Percentiles rank a stretch among this genome's conserved stretches.
These are phyloP conservation scores for Hemerocallis citrina DNA, from an alignment of 106 monocot species.

Conservation along the genomic window DNA sequence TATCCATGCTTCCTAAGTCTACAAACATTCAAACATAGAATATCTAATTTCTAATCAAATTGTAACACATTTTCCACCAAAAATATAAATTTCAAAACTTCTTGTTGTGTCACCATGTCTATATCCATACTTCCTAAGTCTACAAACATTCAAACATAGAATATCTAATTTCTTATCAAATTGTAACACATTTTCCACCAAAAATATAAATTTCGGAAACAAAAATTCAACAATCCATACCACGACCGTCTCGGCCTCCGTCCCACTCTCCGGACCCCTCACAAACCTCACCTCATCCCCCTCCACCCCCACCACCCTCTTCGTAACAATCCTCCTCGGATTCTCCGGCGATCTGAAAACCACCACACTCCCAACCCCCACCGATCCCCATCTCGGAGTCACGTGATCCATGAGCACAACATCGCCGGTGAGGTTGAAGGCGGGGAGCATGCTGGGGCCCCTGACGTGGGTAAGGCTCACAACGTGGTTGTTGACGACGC, in stretches of 20 bases:
- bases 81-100: too few relatives aligned
- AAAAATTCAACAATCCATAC: too few relatives aligned
- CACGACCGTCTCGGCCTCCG: constrained; percentile 34
- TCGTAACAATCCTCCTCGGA: constrained; percentile 53
- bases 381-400: constrained; percentile 19
- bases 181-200: too few relatives aligned
- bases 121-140: too few relatives aligned
- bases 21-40: too few relatives aligned
- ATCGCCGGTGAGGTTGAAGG: constrained; percentile 72
- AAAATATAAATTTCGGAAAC: too few relatives aligned
- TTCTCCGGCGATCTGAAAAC: constrained; percentile 61
- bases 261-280: constrained; percentile 27
- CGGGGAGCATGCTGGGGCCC: constrained; percentile 92
- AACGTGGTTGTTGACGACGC: constrained; percentile 44
- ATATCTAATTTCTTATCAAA: too few relatives aligned
- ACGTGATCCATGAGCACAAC: constrained; percentile 54
- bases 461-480: constrained; percentile 31
- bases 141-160: too few relatives aligned
- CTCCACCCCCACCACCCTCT: constrained; percentile 73
- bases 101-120: too few relatives aligned
- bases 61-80: too few relatives aligned
- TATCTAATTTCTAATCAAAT: too few relatives aligned
- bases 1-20: too few relatives aligned
- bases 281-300: constrained; percentile 59
- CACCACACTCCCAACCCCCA: constrained; percentile 56